Evolutionary conservation across 768 basidiomycete genomes (phyloP), one percentile per base, ranked within the genome.

Genomic region (Obba rivulosa): DNA sequence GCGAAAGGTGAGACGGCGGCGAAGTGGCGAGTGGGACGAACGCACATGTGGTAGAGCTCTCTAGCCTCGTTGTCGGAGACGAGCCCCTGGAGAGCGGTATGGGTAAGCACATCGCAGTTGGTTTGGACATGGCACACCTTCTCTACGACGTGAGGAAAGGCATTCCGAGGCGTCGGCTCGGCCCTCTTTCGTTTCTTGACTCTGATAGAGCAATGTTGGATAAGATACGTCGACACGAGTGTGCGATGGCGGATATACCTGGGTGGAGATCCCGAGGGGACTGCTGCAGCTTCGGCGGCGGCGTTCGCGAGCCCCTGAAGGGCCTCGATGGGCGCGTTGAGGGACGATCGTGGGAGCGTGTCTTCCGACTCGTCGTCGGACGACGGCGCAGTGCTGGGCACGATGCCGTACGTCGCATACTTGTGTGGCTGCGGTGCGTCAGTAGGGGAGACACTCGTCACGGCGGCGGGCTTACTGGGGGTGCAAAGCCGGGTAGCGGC

Each of bases 351-450:
- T 14, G 92, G 88, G 11, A 94, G 71, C 0, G 91, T 86, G 44
- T 93, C 91, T 60, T 94, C 91, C 0, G 88, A 90, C 66, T 93
- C 92, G 61, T 92, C 92, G 52, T 93, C 91, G 37, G 89, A 91
- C 0, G 90, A 92, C 7, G 87, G 80, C 11, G 87, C 77, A 4
- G 89, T 83, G 66, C 85, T 84, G 14, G 90, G 82, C 28, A 92
- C 78, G 56, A 96, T 89, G 25, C 91, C 93, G 61, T 95, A 95
- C 14, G 87, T 85, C 34, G 87, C 87, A 64, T 92, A 92, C 67
- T 92, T 90, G 66, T 91, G 88, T 28, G 87, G 84, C 86, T 92
- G 63, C 18, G 41, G 37, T 35, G 45, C 43, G 55, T 49, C 28
- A 54, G 53, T 50, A 46, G 41, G 46, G 56, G 34, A 49, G 51